These are phyloP conservation scores for Verticillium isaacii DNA, from an alignment of 2,329 filamentous ascomycete species.

Conservation along the genomic window DNA sequence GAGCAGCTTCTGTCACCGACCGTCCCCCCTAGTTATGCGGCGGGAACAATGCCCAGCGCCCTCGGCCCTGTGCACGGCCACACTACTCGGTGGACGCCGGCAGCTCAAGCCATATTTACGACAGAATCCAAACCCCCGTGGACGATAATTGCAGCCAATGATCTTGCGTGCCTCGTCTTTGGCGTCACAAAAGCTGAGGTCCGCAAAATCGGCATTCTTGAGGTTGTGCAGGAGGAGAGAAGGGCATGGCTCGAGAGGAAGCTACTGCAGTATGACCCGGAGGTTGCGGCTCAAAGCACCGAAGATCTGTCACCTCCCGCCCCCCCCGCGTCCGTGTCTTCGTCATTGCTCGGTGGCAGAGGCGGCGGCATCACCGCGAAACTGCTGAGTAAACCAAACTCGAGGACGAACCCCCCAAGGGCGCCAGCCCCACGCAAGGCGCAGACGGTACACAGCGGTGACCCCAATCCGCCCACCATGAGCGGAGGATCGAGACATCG, in stretches of 20 bases:
- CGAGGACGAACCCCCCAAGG: conserved; percentile 51
- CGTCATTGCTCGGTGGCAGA: conserved; percentile 61
- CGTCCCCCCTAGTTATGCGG: conserved; percentile 32
- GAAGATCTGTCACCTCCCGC: conserved; percentile 31
- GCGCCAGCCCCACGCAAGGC: conserved; percentile 51
- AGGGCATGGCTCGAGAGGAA: conserved; percentile 87
- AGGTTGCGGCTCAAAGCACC: conserved; percentile 22
- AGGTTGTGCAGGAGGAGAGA: conserved; percentile 87
- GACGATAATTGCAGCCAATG: conserved; percentile 95
- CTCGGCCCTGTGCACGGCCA: conserved; percentile 72
- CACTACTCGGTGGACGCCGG: conserved; percentile 83
- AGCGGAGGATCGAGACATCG: conserved; percentile 56
- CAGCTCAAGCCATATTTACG: conserved; percentile 94
- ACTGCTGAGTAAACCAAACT: conserved; percentile 76
- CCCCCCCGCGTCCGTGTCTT: conserved; percentile 35
- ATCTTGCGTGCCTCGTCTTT: conserved; percentile 94
- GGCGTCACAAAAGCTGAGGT: conserved; percentile 97
- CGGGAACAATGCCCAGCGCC: conserved; percentile 39
- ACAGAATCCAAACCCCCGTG: conserved; percentile 88
- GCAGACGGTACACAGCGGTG: conserved; percentile 58
- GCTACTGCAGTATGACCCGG: conserved; percentile 58
- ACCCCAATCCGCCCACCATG: conserved; percentile 50
- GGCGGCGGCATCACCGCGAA: conserved; percentile 74
- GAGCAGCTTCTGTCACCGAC: conserved; percentile 39
- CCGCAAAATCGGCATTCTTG: conserved; percentile 87